Evolutionary conservation across 2,329 filamentous ascomycete genomes (phyloP).

Genomic region (Alternaria sp.): DNA sequence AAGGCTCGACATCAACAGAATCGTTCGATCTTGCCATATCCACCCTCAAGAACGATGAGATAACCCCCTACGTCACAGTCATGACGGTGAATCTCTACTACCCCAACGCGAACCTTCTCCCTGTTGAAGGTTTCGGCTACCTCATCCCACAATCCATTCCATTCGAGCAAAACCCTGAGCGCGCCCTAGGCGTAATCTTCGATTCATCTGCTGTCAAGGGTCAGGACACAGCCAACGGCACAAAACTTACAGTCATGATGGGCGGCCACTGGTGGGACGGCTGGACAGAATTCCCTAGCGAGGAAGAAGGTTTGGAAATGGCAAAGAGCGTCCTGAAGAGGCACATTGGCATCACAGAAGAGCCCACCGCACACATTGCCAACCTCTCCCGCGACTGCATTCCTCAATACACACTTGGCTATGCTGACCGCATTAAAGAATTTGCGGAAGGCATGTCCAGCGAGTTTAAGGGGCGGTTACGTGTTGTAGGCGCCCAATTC

Average conservation of each 20-base stretch:
- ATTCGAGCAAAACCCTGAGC: conserved; percentile 78
- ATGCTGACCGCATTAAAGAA: conserved; percentile 67
- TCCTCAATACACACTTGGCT: conserved; percentile 87
- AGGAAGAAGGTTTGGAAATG: conserved; percentile 72
- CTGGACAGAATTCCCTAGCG: conserved; percentile 67
- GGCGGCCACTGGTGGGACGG: conserved; percentile 91
- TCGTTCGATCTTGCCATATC: conserved; percentile 44
- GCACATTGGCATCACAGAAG: conserved; percentile 75
- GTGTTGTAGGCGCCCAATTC: conserved; percentile 64
- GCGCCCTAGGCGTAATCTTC: conserved; percentile 90
- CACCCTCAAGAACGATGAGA: conserved; percentile 52
- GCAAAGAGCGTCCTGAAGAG: conserved; percentile 74
- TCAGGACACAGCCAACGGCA: conserved; percentile 68
- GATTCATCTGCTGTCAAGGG: conserved; percentile 73
- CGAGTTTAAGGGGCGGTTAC: conserved; percentile 68
- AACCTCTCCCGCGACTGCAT: conserved; percentile 76
- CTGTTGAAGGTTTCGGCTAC: conserved; percentile 83
- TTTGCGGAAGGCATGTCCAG: conserved; percentile 64
- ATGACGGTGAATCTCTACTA: conserved; percentile 95
- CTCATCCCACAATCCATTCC: conserved; percentile 81
- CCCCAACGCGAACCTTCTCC: conserved; percentile 68
- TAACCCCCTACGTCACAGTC: conserved; percentile 76
- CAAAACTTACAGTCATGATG: conserved; percentile 92
- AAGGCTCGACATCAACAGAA: conserved; percentile 21
- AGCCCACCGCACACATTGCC: conserved; percentile 68